A percentile compares a stretch with the other conserved stretches of the same genome.
phyloP scores from a whole-genome alignment of 441 rosid species.

The Cnidoscolus chayamansa region DNA sequence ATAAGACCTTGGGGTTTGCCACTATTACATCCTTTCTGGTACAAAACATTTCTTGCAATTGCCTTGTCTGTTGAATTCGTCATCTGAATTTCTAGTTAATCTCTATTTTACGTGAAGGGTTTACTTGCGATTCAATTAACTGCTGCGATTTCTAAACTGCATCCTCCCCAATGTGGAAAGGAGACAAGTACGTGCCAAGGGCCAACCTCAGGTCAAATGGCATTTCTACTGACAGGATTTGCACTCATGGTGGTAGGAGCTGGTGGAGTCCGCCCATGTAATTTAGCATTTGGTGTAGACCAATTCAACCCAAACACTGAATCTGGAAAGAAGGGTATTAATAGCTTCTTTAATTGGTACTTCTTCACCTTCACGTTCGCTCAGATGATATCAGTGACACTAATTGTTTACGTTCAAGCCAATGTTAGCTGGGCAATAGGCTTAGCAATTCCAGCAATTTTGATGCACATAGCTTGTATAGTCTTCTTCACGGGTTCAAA shows the following conservation, averaged over 20 bases:
- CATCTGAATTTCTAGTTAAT: too few relatives aligned
- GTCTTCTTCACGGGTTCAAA: slow-evolving; percentile 54
- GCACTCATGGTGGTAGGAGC: slow-evolving; percentile 62
- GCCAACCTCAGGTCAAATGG: slow-evolving; percentile 55
- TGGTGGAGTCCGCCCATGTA: slow-evolving; percentile 71
- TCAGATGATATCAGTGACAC: slow-evolving; percentile 56
- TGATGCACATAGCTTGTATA: slow-evolving; percentile 54
- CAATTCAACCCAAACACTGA: slow-evolving; percentile 64
- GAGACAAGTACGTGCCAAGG: slow-evolving; percentile 34
- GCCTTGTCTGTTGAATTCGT: too few relatives aligned
- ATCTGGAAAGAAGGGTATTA: slow-evolving; percentile 62
- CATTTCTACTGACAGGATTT: slow-evolving; percentile 52
- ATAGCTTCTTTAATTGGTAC: slow-evolving; percentile 84
- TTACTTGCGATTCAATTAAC: slow-evolving; percentile 56
- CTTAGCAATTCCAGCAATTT: slow-evolving; percentile 52
- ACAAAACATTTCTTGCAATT: background rate
- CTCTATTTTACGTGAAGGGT: slow-evolving; percentile 41
- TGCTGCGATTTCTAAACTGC: slow-evolving; percentile 55
- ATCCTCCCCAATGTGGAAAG: slow-evolving; percentile 52
- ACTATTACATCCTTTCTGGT: slow-evolving; percentile 42
- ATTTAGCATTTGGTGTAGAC: slow-evolving; percentile 77
- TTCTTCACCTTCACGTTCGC: slow-evolving; percentile 73
- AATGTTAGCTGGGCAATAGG: slow-evolving; percentile 76
- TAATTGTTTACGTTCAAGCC: slow-evolving; percentile 65
- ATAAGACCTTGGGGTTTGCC: slow-evolving; percentile 43